phyloP scores from a whole-genome alignment of 768 basidiomycete species.

The Leucosporidium creatinivorum region DNA sequence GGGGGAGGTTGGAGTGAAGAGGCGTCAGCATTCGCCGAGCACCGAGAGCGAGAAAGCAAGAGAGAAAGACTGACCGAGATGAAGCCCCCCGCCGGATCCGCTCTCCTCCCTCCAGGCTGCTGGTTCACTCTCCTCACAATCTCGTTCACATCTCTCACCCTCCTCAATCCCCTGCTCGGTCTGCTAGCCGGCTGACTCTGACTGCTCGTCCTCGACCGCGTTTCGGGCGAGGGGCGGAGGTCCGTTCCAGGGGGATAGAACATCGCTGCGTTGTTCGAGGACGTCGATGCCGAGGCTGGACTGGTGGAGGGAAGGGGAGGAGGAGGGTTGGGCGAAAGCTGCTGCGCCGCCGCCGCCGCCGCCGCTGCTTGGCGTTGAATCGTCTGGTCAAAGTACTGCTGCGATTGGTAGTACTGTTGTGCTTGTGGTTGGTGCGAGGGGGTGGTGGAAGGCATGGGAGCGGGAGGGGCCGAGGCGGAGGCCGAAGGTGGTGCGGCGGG shows the following conservation, averaged over 20 bases:
- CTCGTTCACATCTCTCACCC: slow-evolving; percentile 68
- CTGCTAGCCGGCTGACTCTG: neutral
- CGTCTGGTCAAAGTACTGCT: slow-evolving; percentile 10
- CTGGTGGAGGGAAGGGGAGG: neutral
- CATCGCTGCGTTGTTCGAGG: neutral
- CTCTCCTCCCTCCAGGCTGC: slow-evolving; percentile 60
- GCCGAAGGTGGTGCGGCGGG: neutral
- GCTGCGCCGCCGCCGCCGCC: no score
- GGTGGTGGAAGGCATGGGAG: neutral
- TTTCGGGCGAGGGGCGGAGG: no score
- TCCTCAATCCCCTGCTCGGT: slow-evolving; percentile 56
- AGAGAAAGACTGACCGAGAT: slow-evolving; percentile 60
- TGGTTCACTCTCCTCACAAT: slow-evolving; percentile 50
- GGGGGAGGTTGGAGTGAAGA: slow-evolving; percentile 36
- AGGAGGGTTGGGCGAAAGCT: no score
- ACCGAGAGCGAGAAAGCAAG: neutral
- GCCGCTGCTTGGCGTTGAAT: neutral
- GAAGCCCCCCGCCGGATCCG: slow-evolving; percentile 60
- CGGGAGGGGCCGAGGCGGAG: slow-evolving; percentile 1
- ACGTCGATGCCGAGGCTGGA: neutral
- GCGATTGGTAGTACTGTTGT: slow-evolving; percentile 29
- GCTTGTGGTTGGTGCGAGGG: slow-evolving; percentile 13
- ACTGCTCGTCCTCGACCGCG: no score
- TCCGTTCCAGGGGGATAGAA: neutral
- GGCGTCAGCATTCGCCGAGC: slow-evolving; percentile 4